A percentile compares a stretch with the other conserved stretches of the same genome.
Conservation (phyloP, 306 rosid genomes). For the Sindora glabra region DNA sequence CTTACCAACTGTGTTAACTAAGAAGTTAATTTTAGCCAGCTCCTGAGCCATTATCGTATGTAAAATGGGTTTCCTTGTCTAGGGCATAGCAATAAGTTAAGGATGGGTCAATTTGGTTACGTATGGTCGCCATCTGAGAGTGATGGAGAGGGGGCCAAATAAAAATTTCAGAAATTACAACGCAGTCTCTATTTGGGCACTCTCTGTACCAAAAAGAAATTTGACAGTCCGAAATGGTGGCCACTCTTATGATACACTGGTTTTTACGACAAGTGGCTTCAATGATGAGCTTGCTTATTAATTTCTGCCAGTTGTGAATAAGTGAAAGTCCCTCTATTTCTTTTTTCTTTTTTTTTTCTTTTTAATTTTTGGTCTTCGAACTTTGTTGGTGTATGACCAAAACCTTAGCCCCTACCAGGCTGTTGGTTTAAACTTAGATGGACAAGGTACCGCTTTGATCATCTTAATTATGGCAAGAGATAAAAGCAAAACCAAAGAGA, state of each 20-base stretch:
- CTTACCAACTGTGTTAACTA: too few relatives aligned
- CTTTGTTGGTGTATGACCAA: neutral
- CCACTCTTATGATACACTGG: slow-evolving; percentile 30
- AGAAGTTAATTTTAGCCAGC: too few relatives aligned
- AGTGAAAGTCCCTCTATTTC: too few relatives aligned
- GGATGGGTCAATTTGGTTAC: slow-evolving; percentile 39
- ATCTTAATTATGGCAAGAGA: too few relatives aligned
- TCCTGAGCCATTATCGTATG: slow-evolving; percentile 6
- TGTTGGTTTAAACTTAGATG: too few relatives aligned
- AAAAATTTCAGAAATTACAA: slow-evolving; percentile 14
- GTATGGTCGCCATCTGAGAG: slow-evolving; percentile 55
- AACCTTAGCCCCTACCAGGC: too few relatives aligned
- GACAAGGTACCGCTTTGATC: too few relatives aligned
- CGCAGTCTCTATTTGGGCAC: slow-evolving; percentile 17
- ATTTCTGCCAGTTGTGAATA: slow-evolving; percentile 16
- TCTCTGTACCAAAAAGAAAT: slow-evolving; percentile 24
- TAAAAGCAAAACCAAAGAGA: too few relatives aligned
- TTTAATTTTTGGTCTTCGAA: neutral
- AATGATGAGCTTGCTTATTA: slow-evolving; percentile 18
- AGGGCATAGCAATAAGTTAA: slow-evolving; percentile 43
- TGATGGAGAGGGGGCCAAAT: slow-evolving; percentile 43
- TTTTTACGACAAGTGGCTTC: slow-evolving; percentile 21
- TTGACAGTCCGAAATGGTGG: slow-evolving; percentile 19
- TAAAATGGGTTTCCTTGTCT: too few relatives aligned
- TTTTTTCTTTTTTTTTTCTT: too few relatives aligned